phyloP scores from a whole-genome alignment of 2,329 filamentous ascomycete species.

The Penicillium sp. region DNA sequence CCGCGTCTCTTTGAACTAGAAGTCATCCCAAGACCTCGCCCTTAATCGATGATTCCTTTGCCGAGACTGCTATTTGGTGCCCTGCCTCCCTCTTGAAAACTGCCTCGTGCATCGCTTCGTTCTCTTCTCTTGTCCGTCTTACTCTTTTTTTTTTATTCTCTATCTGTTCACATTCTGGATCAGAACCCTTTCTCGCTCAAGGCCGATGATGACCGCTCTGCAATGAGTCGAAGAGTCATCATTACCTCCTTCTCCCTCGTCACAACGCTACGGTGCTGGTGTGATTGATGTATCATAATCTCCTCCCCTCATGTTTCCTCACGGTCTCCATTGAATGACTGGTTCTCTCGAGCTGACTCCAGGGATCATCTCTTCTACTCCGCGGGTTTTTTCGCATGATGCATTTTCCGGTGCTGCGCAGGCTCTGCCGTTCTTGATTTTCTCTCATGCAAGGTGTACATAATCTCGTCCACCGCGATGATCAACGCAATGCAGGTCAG shows the following conservation, averaged over 20 bases:
- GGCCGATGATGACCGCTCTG: not conserved
- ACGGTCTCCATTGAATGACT: constrained; percentile 1
- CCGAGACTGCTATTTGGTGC: not conserved
- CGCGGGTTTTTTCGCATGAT: constrained; percentile 4
- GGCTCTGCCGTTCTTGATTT: constrained; percentile 6
- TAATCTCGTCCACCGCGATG: constrained; percentile 10
- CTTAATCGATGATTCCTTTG: not conserved
- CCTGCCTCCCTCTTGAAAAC: not conserved
- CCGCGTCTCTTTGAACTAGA: not conserved
- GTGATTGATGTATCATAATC: constrained; percentile 27
- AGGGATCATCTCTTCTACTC: constrained; percentile 2
- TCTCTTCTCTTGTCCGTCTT: not conserved
- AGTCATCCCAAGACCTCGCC: not conserved
- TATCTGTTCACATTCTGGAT: not conserved
- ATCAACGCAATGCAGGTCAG: constrained; percentile 10
- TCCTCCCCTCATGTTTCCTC: constrained; percentile 10
- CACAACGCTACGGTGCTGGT: constrained; percentile 17
- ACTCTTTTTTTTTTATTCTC: not conserved
- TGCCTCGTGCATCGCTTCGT: not conserved
- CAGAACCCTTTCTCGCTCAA: not conserved
- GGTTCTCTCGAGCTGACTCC: constrained; percentile 4
- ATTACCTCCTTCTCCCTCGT: constrained; percentile 7
- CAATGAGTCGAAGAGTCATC: constrained; percentile 1
- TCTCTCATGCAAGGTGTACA: constrained; percentile 11
- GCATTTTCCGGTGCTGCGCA: constrained; percentile 14